Base-by-base conservation (phyloP, 2,329 filamentous ascomycete genomes). In the Arthrobotrys sinensis region DNA sequence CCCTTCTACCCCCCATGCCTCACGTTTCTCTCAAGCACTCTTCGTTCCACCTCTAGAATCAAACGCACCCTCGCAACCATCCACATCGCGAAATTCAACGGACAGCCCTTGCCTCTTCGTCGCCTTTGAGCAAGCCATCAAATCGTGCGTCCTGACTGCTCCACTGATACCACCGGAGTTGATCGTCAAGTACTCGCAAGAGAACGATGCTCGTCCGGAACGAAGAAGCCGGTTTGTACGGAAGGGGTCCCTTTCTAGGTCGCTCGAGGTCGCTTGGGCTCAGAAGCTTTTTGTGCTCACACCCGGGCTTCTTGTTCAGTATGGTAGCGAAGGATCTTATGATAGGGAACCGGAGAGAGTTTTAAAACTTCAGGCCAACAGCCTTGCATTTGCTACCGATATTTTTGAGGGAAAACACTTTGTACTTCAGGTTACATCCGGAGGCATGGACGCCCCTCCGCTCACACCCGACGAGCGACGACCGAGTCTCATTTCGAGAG, bases 331-430 rank as follows among this genome's bases (percentile, higher is more conserved):
- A 14, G 76, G 76, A 8, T 72, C 76, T 10, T 79, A 79, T 34
- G 76, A 79, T 46, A 69, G 76, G 38, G 76, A 73, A 34, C 76
- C 76, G 14, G 76, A 79, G 50, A 63, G 76, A 34, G 34, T 79
- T 16, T 63, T 79, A 50, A 79, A 53, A 32, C 64, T 79, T 36
- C 69, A 65, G 14, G 43, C 68, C 24, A 69, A 73, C 36, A 79
- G 76, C 16, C 43, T 79, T 52, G 40, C 60, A 16, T 79, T 75
- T 38, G 76, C 70, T 34, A 68, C 67, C 14, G 76, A 79, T 16
- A 65, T 79, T n/a, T 75, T 79, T 48, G 76, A 79, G 19, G 76
- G 76, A 32, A 79, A 70, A 28, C 76, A 68, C n/a, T 79, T 73
- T 12, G 69, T 73, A 3, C 57, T 79, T 16, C 76, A 79, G 38